phyloP scores from a whole-genome alignment of 129 eudicot genomes.

The Lonicera japonica region DNA sequence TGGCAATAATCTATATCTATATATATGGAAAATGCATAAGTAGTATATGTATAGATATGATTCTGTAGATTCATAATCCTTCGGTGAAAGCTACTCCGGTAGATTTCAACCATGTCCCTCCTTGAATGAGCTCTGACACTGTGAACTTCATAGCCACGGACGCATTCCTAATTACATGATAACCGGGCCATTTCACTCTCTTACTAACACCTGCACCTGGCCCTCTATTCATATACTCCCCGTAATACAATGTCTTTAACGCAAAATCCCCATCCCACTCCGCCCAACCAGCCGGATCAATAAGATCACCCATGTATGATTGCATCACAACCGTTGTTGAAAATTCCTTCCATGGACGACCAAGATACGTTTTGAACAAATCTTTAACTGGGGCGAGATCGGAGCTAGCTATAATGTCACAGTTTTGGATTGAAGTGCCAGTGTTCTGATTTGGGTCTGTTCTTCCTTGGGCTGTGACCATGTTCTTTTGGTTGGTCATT shows the following conservation, averaged over 20 bases:
- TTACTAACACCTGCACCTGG: conserved; percentile 40
- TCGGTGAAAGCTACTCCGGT: conserved; percentile 24
- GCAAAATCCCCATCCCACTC: conserved; percentile 50
- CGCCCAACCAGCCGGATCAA: conserved; percentile 50
- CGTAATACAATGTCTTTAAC: conserved; percentile 42
- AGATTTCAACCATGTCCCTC: conserved; percentile 38
- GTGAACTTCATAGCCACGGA: conserved; percentile 35
- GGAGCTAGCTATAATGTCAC: conserved; percentile 26
- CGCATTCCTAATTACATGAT: conserved; percentile 27
- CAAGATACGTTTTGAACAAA: conserved; percentile 31
- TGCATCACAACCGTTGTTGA: conserved; percentile 58
- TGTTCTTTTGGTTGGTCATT: conserved; percentile 33
- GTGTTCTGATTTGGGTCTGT: conserved; percentile 46
- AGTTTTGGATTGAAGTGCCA: conserved; percentile 49
- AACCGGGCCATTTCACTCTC: conserved; percentile 59
- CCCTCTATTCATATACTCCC: conserved; percentile 53
- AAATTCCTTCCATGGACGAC: conserved; percentile 61
- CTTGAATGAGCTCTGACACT: conserved; percentile 32
- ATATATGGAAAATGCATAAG: too few species aligned
- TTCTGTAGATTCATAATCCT: conserved; percentile 10
- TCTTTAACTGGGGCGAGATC: conserved; percentile 36
- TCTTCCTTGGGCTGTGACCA: conserved; percentile 60
- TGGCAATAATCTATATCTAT: too few species aligned
- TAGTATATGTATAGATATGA: too few species aligned
- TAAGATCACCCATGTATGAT: conserved; percentile 24